These are phyloP conservation scores for Phaeotremella skinneri DNA, from an alignment of 768 basidiomycete species.

Conservation along the genomic window DNA sequence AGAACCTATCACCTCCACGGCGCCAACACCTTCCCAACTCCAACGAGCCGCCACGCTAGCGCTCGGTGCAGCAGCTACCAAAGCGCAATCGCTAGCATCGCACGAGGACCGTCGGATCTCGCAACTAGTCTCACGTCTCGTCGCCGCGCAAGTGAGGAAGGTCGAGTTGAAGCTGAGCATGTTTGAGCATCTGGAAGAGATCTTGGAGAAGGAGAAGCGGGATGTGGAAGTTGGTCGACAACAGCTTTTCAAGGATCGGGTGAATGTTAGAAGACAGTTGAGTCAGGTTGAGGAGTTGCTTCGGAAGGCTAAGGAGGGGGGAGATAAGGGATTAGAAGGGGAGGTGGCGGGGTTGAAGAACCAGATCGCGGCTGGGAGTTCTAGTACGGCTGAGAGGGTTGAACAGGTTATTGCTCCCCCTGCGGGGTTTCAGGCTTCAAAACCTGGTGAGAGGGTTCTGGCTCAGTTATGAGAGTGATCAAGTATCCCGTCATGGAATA, in stretches of 20 bases:
- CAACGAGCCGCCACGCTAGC: conserved; percentile 81
- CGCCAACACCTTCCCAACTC: conserved; percentile 66
- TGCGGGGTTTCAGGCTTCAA: conserved; percentile 11
- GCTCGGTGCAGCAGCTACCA: conserved; percentile 81
- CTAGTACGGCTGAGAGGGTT: conserved; percentile 15
- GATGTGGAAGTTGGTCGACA: conserved; percentile 77
- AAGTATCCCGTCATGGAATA: background rate
- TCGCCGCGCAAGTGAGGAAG: conserved; percentile 72
- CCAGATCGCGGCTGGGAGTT: conserved; percentile 1
- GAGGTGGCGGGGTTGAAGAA: conserved; percentile 2
- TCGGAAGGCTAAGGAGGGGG: conserved; percentile 30
- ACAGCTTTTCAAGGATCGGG: conserved; percentile 73
- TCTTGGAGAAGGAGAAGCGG: conserved; percentile 85
- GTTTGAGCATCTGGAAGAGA: conserved; percentile 92
- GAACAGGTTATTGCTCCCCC: background rate
- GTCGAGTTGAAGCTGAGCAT: conserved; percentile 91
- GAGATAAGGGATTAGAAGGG: background rate
- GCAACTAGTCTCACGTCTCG: conserved; percentile 68
- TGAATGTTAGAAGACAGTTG: conserved; percentile 44
- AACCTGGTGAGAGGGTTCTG: conserved; percentile 15
- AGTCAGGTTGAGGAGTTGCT: conserved; percentile 43
- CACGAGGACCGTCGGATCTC: conserved; percentile 81
- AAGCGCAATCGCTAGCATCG: conserved; percentile 73
- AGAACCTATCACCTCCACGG: conserved; percentile 42
- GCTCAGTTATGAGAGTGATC: conserved; percentile 25